Base-by-base conservation (phyloP, 2,329 filamentous ascomycete genomes). In the Talaromyces sp. region DNA sequence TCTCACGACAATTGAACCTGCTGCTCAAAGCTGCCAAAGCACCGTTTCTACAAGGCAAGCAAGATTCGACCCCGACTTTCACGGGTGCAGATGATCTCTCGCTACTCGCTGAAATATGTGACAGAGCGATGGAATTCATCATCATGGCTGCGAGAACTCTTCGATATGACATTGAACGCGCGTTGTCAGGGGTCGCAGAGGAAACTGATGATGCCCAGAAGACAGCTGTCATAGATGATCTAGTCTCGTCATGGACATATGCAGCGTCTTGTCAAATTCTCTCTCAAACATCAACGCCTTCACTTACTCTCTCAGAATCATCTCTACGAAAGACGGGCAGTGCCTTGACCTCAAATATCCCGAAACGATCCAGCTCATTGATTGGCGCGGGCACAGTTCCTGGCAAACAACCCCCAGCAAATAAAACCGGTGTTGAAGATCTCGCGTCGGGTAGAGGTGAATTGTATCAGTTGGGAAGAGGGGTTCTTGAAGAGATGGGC, bases 71-170 rank as follows among this genome's bases (percentile, higher is more conserved):
- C n/a, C 27, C 61, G 41, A 69, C 65, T 0, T 81, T 79, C 9
- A 79, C 82, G 0, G 89, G 90, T 67, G 75, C 84, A 0, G 92
- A 96, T 75, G 90, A 96, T 70, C 79, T 97, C 27, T 81, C 86
- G 10, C 87, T 93, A 67, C 84, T 97, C n/a, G 90, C 92, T 1
- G 93, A 98, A 73, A 87, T 97, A 33, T 96, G 93, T 74, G 88
- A 88, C 67, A 86, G 93, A 65, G 89, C 92, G 1, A 84, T 95
- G 10, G 89, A 91, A 67, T 98, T 97, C 71, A 90, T 98, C 43
- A 90, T 91, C 1, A 86, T 89, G 45, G 89, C 92, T 43, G 90
- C 92, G 3, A 87, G 91, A 62, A 87, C 93, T 25, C 88, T 98
- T 80, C 87, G 93, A 61, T 85, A 87, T 63, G 95, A 98, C 73